phyloP scores from a whole-genome alignment of 768 basidiomycete species.

The Rhizopogon vesiculosus region DNA sequence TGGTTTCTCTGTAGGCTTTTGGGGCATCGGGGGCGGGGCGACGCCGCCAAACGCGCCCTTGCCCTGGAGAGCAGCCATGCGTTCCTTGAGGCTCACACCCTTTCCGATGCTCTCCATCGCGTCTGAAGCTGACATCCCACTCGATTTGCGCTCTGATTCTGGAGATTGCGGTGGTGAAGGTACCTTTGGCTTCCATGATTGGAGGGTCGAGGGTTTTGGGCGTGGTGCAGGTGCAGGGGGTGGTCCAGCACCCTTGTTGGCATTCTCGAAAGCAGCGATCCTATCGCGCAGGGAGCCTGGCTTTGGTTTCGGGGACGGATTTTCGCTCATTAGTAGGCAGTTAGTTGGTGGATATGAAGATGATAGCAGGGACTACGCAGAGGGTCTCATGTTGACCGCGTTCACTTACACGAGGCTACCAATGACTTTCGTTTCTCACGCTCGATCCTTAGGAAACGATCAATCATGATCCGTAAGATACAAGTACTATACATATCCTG shows the following conservation, averaged over 20 bases:
- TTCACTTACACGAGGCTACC: not conserved
- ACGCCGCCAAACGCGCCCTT: conserved; percentile 67
- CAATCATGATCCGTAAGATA: not conserved
- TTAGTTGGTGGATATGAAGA: not conserved
- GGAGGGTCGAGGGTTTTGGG: conserved; percentile 62
- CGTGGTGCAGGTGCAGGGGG: conserved; percentile 37
- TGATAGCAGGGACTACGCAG: conserved; percentile 3
- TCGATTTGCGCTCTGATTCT: conserved; percentile 20
- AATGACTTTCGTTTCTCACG: not conserved
- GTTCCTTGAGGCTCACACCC: conserved; percentile 80
- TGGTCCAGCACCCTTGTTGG: conserved; percentile 39
- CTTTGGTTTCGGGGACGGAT: conserved; percentile 58
- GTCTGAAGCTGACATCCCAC: conserved; percentile 77
- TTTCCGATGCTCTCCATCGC: conserved; percentile 83
- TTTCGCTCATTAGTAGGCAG: conserved; percentile 46
- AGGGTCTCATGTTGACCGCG: not conserved
- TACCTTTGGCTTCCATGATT: conserved; percentile 64
- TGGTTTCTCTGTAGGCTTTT: conserved; percentile 66
- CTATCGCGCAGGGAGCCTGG: conserved; percentile 80
- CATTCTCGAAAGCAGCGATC: conserved; percentile 82
- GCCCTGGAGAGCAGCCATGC: conserved; percentile 92
- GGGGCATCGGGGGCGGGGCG: conserved; percentile 43
- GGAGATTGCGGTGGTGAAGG: conserved; percentile 39
- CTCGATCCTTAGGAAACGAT: not conserved
- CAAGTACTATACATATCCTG: too few relatives aligned